phyloP scores from a whole-genome alignment of 2,329 filamentous ascomycete species.

The Fusarium nygamai region DNA sequence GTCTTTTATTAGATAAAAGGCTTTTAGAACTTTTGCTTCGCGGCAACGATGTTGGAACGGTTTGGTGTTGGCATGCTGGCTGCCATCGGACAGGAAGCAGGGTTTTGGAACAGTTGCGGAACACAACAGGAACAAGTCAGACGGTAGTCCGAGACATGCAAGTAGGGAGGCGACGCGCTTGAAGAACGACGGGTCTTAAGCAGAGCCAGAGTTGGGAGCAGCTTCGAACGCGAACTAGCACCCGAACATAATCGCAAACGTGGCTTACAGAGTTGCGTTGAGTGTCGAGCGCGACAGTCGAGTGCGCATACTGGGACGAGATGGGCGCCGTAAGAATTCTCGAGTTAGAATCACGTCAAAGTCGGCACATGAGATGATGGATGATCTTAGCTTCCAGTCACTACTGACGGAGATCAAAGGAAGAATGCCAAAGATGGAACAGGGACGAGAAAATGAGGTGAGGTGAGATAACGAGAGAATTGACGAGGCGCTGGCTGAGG shows the following conservation, averaged over 20 bases:
- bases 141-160: slow-evolving; percentile 37
- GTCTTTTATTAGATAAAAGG: slow-evolving; percentile 17
- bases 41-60: slow-evolving; percentile 34
- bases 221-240: slow-evolving; percentile 34
- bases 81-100: slow-evolving; percentile 26
- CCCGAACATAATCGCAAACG: slow-evolving; percentile 28
- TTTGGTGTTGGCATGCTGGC: slow-evolving; percentile 42
- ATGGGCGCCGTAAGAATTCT: slow-evolving; percentile 16
- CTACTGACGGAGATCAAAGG: neutral
- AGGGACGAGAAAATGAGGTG: slow-evolving; percentile 8
- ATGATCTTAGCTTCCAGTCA: neutral
- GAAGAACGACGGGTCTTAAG: slow-evolving; percentile 16
- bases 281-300: slow-evolving; percentile 29
- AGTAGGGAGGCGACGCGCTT: slow-evolving; percentile 32
- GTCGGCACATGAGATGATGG: neutral
- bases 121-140: slow-evolving; percentile 34
- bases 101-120: slow-evolving; percentile 29
- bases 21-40: slow-evolving; percentile 35
- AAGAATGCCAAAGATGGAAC: slow-evolving; percentile 6
- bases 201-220: slow-evolving; percentile 22
- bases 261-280: slow-evolving; percentile 33
- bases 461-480: slow-evolving; percentile 23
- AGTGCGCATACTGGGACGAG: slow-evolving; percentile 36
- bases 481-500: slow-evolving; percentile 14
- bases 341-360: slow-evolving; percentile 2